Evolutionary conservation across 1,139 yeast genomes (phyloP), one percentile per base, ranked within the genome.

Genomic region (Kodamaea sp.): DNA sequence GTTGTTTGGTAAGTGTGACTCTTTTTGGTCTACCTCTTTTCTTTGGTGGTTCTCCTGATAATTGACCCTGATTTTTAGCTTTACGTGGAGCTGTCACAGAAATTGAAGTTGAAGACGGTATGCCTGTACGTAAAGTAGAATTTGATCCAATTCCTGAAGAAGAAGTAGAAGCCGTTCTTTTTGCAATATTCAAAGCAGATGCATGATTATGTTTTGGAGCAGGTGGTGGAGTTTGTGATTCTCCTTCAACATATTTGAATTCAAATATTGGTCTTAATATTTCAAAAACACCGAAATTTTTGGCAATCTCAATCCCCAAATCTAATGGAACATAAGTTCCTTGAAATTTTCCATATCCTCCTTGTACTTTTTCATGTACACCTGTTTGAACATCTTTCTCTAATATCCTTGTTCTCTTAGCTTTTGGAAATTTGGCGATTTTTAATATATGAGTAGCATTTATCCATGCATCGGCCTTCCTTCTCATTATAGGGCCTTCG

Each of bases 311-410:
- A 1, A 73, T 75, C 0, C 90, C 54, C 26, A 84, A 63, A 24
- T 75, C 74, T 44, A 77, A 66, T 0, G 96, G 95, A 20, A 89
- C 84, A 88, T 96, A 92, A 0, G 97, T 87, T 1, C 97, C 97
- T 63, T 90, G 97, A 58, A 86, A 87, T 56, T 88, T 84, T 9
- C 97, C 97, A 57, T 89, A 87, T 0, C 96, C 97, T 34, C 96
- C 97, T 63, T 89, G 96, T 8, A 90, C 92, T 57, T 89, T 90
- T 57, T 90, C 97, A 60, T 88, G 96, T 30, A 70, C 70, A 24
- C 95, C 95, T 1, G 81, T 78, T 47, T 80, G 89, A n/a, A 90
- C 87, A 55, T 89, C 97, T 48, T 81, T 81, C 57, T 90, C 97
- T 52, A 89, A 70, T 43, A 89, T 79, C 52, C 89, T 81, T 6